Evolutionary conservation across 2,329 filamentous ascomycete species (phyloP).

Genomic region (Colletotrichum musae): DNA sequence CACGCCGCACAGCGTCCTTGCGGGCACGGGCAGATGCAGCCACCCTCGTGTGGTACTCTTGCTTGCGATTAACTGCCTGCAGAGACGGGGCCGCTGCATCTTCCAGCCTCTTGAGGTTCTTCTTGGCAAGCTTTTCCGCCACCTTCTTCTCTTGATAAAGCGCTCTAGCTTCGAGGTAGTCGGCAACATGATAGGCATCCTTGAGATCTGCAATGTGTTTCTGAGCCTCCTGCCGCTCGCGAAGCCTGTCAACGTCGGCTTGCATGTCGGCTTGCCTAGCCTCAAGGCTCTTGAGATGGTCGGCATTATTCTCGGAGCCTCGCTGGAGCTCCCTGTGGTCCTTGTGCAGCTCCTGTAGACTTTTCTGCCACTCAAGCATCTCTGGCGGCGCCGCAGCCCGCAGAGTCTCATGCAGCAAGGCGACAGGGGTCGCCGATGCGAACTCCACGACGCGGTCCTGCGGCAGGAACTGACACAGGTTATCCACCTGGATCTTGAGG

Average conservation of each 20-base stretch:
- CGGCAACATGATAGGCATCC: conserved; percentile 74
- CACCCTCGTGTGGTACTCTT: conserved; percentile 74
- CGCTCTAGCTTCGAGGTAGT: conserved; percentile 71
- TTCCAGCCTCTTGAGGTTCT: conserved; percentile 73
- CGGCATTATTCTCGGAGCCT: conserved; percentile 70
- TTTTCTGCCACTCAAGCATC: conserved; percentile 83
- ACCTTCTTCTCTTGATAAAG: conserved; percentile 67
- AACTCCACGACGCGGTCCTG: conserved; percentile 98
- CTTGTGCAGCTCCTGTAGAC: conserved; percentile 79
- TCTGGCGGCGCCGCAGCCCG: conserved; percentile 87
- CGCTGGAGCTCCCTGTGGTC: conserved; percentile 76
- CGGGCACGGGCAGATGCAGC: conserved; percentile 69
- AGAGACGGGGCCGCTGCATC: conserved; percentile 75
- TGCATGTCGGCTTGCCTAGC: conserved; percentile 81
- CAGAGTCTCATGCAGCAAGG: conserved; percentile 87
- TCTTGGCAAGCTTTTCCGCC: conserved; percentile 66
- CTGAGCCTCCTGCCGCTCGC: conserved; percentile 80
- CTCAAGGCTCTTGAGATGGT: conserved; percentile 77
- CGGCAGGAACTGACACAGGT: conserved; percentile 95
- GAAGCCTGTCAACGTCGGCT: conserved; percentile 86
- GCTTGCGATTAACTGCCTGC: conserved; percentile 77
- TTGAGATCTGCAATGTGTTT: conserved; percentile 76
- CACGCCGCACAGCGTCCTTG: conserved; percentile 65
- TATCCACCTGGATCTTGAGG: conserved; percentile 95
- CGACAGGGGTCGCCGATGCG: conserved; percentile 83